Evolutionary conservation across 139 green algal species (phyloP).

Genomic region (Micractinium conductrix): DNA sequence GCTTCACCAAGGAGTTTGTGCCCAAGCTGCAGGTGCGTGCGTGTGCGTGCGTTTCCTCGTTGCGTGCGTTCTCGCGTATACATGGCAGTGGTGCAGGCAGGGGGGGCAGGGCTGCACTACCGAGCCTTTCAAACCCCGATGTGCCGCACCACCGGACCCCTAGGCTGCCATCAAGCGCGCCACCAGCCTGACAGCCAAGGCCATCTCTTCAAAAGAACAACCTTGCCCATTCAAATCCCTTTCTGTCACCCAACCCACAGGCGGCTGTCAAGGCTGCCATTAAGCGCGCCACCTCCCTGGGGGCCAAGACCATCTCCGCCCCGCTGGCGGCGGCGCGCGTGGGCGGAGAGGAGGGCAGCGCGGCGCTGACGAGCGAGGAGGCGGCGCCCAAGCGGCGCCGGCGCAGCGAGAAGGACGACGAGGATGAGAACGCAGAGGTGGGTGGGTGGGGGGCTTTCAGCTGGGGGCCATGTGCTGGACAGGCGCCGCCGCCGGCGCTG

Average conservation of each 20-base stretch:
- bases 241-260: background rate
- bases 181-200: too few relatives aligned
- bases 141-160: too few relatives aligned
- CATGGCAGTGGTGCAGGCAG: too few relatives aligned
- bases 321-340: constrained; percentile 25
- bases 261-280: constrained; percentile 55
- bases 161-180: too few relatives aligned
- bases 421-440: constrained; percentile 72
- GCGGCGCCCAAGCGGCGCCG: background rate
- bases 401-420: constrained; percentile 59
- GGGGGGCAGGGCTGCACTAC: too few relatives aligned
- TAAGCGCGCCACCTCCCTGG: constrained; percentile 31
- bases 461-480: too few relatives aligned
- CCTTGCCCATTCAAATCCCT: too few relatives aligned
- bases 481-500: too few relatives aligned
- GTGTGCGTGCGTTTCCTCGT: too few relatives aligned
- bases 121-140: too few relatives aligned
- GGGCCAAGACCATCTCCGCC: background rate
- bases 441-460: background rate
- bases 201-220: too few relatives aligned
- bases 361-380: constrained; percentile 21
- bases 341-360: constrained; percentile 45
- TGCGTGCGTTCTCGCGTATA: too few relatives aligned
- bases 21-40: constrained; percentile 53
- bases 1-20: constrained; percentile 74